Conservation (phyloP, 192 early-diverging fungal genomes). For the Linnemannia hyalina region DNA sequence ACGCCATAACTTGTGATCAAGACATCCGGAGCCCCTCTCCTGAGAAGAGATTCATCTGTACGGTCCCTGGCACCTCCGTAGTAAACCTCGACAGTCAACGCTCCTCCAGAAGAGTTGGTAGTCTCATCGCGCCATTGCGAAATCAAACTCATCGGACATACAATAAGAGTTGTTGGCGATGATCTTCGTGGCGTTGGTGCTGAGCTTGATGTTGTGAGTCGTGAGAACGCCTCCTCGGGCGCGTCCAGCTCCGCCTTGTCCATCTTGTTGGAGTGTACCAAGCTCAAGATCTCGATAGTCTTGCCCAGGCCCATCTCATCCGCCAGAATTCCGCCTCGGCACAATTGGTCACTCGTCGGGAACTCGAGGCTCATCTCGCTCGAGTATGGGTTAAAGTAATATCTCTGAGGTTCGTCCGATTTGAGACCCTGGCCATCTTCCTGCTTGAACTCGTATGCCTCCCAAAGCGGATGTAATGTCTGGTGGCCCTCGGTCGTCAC, state of each 20-base stretch:
- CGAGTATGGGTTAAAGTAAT: constrained; percentile 64
- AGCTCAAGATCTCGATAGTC: constrained; percentile 70
- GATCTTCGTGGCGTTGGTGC: neutral
- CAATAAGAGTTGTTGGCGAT: constrained; percentile 64
- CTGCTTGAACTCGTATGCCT: constrained; percentile 61
- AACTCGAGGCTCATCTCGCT: constrained; percentile 63
- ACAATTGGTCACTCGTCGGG: constrained; percentile 57
- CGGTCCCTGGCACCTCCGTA: constrained; percentile 56
- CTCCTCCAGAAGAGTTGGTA: constrained; percentile 53
- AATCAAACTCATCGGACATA: constrained; percentile 68
- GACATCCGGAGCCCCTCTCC: constrained; percentile 53
- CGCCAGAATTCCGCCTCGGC: constrained; percentile 68
- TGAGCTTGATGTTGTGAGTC: constrained; percentile 22
- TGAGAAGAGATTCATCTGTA: constrained; percentile 22
- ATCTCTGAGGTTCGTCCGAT: constrained; percentile 29
- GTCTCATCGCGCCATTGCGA: constrained; percentile 69
- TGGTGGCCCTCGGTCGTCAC: constrained; percentile 16
- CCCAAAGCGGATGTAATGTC: constrained; percentile 69
- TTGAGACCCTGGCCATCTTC: constrained; percentile 40
- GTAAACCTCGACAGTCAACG: constrained; percentile 60
- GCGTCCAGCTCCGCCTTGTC: constrained; percentile 18
- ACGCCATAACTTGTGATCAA: constrained; percentile 67
- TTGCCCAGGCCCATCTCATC: constrained; percentile 74
- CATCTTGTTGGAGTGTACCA: constrained; percentile 62
- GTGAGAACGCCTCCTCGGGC: constrained; percentile 22